Conservation (phyloP, 371 early-diverging fungal species). For the Chytridium lagenaria region DNA sequence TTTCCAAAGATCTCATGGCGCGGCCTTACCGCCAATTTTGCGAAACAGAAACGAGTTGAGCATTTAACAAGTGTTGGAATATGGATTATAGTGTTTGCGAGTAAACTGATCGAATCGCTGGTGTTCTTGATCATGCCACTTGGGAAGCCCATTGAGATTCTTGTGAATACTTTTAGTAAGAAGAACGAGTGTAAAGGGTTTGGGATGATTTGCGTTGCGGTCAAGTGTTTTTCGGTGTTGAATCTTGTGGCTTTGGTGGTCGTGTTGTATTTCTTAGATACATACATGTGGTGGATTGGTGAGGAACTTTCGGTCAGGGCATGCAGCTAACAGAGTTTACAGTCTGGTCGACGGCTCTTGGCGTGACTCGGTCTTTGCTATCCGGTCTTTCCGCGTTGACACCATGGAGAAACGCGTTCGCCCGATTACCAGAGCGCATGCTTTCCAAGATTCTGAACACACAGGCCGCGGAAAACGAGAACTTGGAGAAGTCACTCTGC, state of each 20-base stretch:
- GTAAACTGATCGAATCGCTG: constrained; percentile 78
- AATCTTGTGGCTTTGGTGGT: constrained; percentile 60
- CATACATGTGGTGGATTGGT: constrained; percentile 88
- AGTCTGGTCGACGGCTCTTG: constrained; percentile 61
- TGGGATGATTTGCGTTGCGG: constrained; percentile 39
- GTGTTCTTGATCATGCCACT: constrained; percentile 84
- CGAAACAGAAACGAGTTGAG: constrained; percentile 72
- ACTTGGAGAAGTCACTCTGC: constrained; percentile 78
- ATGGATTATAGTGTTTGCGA: constrained; percentile 78
- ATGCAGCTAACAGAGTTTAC: constrained; percentile 24
- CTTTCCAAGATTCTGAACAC: constrained; percentile 44
- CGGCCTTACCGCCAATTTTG: constrained; percentile 83
- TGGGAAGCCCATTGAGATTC: constrained; percentile 72
- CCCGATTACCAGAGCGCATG: constrained; percentile 76
- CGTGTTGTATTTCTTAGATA: constrained; percentile 85
- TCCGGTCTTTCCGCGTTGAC: constrained; percentile 87
- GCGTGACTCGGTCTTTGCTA: constrained; percentile 79
- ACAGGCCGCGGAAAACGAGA: constrained; percentile 72
- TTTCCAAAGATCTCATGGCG: not conserved
- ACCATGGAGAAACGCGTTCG: constrained; percentile 87
- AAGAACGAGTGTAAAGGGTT: constrained; percentile 6
- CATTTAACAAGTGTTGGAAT: constrained; percentile 78
- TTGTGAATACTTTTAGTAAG: constrained; percentile 60
- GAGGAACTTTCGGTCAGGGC: constrained; percentile 2
- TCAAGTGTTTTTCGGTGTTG: not conserved